Conservation (phyloP, 192 early-diverging fungal species). For the Rhizoclosmatium sp. region DNA sequence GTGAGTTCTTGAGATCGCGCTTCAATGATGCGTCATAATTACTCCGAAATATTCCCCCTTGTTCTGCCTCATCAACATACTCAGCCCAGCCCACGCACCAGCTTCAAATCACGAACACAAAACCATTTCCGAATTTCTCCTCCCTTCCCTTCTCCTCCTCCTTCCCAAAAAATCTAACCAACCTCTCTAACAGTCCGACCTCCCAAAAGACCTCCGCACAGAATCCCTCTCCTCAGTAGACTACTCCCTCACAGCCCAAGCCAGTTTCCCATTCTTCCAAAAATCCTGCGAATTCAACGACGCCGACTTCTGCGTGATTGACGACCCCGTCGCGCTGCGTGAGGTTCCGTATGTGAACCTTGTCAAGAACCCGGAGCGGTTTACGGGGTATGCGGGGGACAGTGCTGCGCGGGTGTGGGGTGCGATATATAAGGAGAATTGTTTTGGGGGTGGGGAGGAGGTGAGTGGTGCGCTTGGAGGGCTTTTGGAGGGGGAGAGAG, state of each 20-base stretch:
- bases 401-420: slow-evolving; percentile 91
- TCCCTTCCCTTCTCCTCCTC: neutral
- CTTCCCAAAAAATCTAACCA: neutral
- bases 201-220: slow-evolving; percentile 61
- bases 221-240: slow-evolving; percentile 74
- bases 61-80: neutral
- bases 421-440: slow-evolving; percentile 98
- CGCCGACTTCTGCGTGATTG: slow-evolving; percentile 88
- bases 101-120: no score
- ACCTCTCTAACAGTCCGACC: slow-evolving; percentile 43
- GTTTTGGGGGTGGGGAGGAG: slow-evolving; percentile 72
- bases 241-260: slow-evolving; percentile 59
- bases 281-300: slow-evolving; percentile 51
- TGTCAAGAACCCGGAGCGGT: slow-evolving; percentile 92
- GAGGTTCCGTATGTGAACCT: slow-evolving; percentile 88
- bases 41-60: neutral
- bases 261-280: slow-evolving; percentile 46
- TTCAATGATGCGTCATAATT: neutral
- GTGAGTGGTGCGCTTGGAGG: neutral
- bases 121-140: no score
- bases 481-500: slow-evolving; percentile 57
- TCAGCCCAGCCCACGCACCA: no score
- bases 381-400: slow-evolving; percentile 93
- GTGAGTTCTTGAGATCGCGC: slow-evolving; percentile 32
- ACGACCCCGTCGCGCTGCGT: slow-evolving; percentile 72